A percentile compares a stretch with the other conserved stretches of the same genome.
Evolutionary conservation across 2,329 filamentous ascomycete genomes (phyloP).

Genomic region (Monilinia fructigena): DNA sequence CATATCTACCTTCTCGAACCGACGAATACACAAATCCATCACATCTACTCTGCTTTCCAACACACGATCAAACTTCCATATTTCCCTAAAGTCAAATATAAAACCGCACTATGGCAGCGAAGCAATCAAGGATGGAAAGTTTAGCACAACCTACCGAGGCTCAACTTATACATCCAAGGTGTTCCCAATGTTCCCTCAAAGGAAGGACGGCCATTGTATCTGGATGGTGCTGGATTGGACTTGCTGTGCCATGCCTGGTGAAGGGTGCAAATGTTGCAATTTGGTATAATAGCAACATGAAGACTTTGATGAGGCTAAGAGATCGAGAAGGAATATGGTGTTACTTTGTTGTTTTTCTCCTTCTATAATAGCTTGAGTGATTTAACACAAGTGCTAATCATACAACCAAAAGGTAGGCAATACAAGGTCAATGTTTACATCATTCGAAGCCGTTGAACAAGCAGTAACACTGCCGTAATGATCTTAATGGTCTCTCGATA

Average conservation of each 20-base stretch:
- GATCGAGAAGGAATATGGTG: slow-evolving; percentile 63
- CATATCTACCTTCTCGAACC: neutral
- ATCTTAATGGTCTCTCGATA: slow-evolving; percentile 72
- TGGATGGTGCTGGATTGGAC: slow-evolving; percentile 48
- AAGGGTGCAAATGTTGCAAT: slow-evolving; percentile 49
- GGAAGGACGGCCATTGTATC: slow-evolving; percentile 56
- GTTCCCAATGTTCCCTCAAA: slow-evolving; percentile 58
- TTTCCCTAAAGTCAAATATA: neutral
- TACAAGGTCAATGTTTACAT: slow-evolving; percentile 62
- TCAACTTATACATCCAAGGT: slow-evolving; percentile 48
- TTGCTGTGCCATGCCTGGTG: slow-evolving; percentile 46
- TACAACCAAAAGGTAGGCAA: slow-evolving; percentile 50
- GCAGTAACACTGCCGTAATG: slow-evolving; percentile 52
- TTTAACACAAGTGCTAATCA: slow-evolving; percentile 7
- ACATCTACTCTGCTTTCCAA: neutral
- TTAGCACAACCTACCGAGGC: slow-evolving; percentile 56
- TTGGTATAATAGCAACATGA: slow-evolving; percentile 64
- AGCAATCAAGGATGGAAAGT: slow-evolving; percentile 45
- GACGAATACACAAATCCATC: neutral
- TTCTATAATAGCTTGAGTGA: too few species aligned
- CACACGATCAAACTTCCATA: neutral
- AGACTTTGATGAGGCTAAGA: slow-evolving; percentile 60
- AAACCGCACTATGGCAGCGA: slow-evolving; percentile 25
- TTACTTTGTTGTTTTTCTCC: slow-evolving; percentile 56
- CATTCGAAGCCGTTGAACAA: slow-evolving; percentile 43